phyloP scores from a whole-genome alignment of 352 stramenopile genomes.

The Globisporangium sylvaticum region DNA sequence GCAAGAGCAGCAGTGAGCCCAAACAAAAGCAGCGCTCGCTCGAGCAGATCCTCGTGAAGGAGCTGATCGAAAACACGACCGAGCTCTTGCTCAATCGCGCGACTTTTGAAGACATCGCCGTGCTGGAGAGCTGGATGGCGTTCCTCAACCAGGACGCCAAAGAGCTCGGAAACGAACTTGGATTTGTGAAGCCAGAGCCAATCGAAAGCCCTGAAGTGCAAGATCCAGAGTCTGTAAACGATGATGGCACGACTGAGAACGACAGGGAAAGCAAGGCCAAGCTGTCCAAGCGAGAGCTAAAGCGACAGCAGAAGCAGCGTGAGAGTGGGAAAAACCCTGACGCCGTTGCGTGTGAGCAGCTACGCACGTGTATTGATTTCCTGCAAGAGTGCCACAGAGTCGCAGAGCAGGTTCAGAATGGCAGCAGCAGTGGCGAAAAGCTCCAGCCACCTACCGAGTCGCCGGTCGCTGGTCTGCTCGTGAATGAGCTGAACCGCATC shows the following conservation, averaged over 20 bases:
- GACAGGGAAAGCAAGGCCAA: background rate
- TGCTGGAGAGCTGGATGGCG: constrained; percentile 44
- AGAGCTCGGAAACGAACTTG: background rate
- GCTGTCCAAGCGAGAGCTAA: constrained; percentile 17
- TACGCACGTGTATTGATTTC: constrained; percentile 52
- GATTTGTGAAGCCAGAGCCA: constrained; percentile 8
- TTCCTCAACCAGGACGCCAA: constrained; percentile 19
- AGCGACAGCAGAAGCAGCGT: constrained; percentile 5
- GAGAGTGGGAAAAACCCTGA: background rate
- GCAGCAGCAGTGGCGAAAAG: background rate
- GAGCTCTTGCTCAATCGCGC: constrained; percentile 60
- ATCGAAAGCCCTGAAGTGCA: background rate
- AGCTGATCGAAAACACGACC: constrained; percentile 64
- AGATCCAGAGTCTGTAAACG: background rate
- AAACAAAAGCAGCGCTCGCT: constrained; percentile 26
- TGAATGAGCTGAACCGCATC: constrained; percentile 34
- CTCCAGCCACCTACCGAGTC: background rate
- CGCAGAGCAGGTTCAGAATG: background rate
- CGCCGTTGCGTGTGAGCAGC: constrained; percentile 28
- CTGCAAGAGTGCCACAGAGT: constrained; percentile 22
- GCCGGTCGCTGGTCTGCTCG: constrained; percentile 17
- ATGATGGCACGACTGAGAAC: background rate
- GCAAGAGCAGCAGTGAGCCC: constrained; percentile 6
- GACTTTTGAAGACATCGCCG: constrained; percentile 21
- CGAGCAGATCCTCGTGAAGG: constrained; percentile 36